Evolutionary conservation across 768 basidiomycete genomes (phyloP).

Genomic region (Xerocomellus chrysenteron): DNA sequence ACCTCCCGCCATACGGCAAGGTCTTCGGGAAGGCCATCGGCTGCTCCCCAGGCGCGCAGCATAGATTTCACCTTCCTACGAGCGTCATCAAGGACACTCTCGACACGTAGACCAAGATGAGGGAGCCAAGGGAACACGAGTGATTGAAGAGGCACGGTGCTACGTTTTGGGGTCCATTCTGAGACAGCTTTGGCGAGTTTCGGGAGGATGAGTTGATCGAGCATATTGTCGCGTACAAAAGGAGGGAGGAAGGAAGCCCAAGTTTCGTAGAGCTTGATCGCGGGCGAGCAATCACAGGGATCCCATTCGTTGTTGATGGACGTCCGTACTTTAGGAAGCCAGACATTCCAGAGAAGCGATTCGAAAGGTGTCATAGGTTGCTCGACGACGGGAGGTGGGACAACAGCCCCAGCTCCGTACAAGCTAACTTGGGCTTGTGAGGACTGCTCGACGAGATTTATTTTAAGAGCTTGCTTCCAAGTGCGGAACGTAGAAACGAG

Average conservation of each 20-base stretch:
- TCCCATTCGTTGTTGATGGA: conserved; percentile 95
- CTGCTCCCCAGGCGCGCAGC: conserved; percentile 70
- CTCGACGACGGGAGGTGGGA: conserved; percentile 38
- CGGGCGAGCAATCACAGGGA: conserved; percentile 67
- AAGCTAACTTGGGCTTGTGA: conserved; percentile 50
- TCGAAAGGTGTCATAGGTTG: conserved; percentile 93
- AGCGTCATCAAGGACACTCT: conserved; percentile 84
- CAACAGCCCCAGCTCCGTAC: conserved; percentile 48
- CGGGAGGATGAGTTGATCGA: conserved; percentile 93
- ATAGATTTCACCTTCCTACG: conserved; percentile 80
- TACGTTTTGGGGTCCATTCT: conserved; percentile 74
- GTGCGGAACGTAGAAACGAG: conserved; percentile 64
- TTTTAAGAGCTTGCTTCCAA: conserved; percentile 69
- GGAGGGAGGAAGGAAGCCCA: conserved; percentile 87
- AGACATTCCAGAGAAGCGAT: conserved; percentile 89
- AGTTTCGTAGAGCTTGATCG: conserved; percentile 79
- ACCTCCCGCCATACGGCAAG: conserved; percentile 83
- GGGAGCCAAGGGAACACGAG: conserved; percentile 97
- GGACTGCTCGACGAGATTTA: conserved; percentile 47
- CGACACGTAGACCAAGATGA: conserved; percentile 77
- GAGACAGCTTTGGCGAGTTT: conserved; percentile 84
- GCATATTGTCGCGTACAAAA: conserved; percentile 91
- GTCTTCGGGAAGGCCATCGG: conserved; percentile 75
- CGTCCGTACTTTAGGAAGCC: conserved; percentile 94
- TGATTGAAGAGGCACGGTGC: conserved; percentile 60